Evolutionary conservation across 495 filamentous ascomycete species (phyloP).

Genomic region (Podospora fimiseda): DNA sequence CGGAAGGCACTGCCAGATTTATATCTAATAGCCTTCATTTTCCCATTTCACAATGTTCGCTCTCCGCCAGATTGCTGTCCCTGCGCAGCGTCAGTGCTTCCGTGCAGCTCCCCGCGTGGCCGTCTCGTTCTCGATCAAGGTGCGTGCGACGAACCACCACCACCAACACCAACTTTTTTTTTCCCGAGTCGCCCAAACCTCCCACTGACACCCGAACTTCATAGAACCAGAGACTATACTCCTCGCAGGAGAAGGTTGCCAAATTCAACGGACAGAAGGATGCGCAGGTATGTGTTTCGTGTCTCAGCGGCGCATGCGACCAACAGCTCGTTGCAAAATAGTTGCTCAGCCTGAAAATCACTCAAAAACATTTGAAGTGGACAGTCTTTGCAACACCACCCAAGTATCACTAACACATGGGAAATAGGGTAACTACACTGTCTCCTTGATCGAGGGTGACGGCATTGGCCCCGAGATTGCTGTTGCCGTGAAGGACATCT

Average conservation of each 20-base stretch:
- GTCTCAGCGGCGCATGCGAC: background rate
- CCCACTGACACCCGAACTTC: conserved; percentile 19
- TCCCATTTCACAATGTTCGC: conserved; percentile 46
- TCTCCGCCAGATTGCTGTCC: conserved; percentile 45
- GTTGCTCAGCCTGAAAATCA: conserved; percentile 35
- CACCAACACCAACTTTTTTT: conserved; percentile 6
- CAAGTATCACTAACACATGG: conserved; percentile 12
- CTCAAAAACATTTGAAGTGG: conserved; percentile 26
- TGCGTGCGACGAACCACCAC: conserved; percentile 29
- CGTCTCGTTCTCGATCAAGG: conserved; percentile 39
- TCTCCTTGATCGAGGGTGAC: conserved; percentile 96
- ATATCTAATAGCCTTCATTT: no score
- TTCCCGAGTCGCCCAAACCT: background rate
- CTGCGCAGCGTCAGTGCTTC: conserved; percentile 46
- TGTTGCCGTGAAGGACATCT: conserved; percentile 96
- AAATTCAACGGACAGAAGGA: conserved; percentile 88
- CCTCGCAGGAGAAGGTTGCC: conserved; percentile 66
- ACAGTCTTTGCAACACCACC: background rate
- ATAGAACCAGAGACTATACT: conserved; percentile 41
- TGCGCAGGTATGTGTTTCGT: conserved; percentile 59
- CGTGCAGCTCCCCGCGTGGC: conserved; percentile 41
- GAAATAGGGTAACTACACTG: conserved; percentile 82
- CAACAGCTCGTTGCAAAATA: no score
- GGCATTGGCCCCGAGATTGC: conserved; percentile 98
- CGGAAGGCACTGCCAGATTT: conserved; percentile 1